Evolutionary conservation across 176 grass and related monocot species (phyloP).

Genomic region (Pontederia paniculata): DNA sequence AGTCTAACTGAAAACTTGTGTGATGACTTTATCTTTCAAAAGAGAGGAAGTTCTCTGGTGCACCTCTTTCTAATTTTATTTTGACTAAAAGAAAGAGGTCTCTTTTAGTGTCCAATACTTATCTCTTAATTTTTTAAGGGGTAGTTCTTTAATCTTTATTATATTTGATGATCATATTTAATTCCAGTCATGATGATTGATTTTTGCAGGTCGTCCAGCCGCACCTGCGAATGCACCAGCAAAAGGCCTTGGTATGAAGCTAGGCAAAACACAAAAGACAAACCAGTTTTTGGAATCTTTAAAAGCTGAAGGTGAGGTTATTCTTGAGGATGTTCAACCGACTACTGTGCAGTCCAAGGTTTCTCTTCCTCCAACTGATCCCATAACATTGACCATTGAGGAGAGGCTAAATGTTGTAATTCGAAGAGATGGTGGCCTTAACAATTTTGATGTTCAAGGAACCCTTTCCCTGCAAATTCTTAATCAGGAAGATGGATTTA

Average conservation of each 20-base stretch:
- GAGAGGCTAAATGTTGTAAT: constrained; percentile 4
- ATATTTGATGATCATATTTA: too few relatives aligned
- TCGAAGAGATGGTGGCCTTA: constrained; percentile 55
- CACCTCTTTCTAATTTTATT: too few relatives aligned
- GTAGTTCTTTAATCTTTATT: too few relatives aligned
- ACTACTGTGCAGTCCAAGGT: not conserved
- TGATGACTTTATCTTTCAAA: too few relatives aligned
- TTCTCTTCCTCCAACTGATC: constrained; percentile 6
- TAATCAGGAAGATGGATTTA: constrained; percentile 9
- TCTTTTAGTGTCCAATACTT: too few relatives aligned
- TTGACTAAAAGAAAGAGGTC: too few relatives aligned
- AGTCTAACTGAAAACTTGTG: too few relatives aligned
- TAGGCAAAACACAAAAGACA: constrained; percentile 63
- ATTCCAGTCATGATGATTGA: not conserved
- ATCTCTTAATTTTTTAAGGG: too few relatives aligned
- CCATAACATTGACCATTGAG: not conserved
- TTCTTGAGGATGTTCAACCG: constrained; percentile 67
- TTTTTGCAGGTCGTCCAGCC: constrained; percentile 33
- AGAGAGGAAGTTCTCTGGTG: too few relatives aligned
- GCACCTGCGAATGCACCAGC: constrained; percentile 44
- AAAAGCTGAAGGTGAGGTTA: constrained; percentile 85
- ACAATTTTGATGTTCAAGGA: constrained; percentile 1
- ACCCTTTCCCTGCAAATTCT: constrained; percentile 6
- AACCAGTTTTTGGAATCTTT: constrained; percentile 85
- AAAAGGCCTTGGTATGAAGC: constrained; percentile 79